phyloP scores from a whole-genome alignment of 2,329 filamentous ascomycete species.

The Alternaria atra region DNA sequence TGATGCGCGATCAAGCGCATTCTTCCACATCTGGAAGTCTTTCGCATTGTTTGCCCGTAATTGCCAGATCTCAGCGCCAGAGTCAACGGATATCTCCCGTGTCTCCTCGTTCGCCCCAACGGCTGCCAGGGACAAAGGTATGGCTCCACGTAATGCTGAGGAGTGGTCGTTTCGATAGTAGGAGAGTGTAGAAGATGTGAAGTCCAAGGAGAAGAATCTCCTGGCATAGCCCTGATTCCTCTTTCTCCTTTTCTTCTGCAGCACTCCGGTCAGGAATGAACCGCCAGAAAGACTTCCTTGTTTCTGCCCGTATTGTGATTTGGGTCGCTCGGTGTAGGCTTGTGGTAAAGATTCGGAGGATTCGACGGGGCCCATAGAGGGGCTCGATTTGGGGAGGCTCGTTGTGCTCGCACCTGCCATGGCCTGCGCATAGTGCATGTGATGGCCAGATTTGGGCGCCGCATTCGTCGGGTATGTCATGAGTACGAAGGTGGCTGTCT shows the following conservation, averaged over 20 bases:
- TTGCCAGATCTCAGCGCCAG: conserved; percentile 97
- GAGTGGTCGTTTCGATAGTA: conserved; percentile 97
- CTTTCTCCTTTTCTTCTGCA: conserved; percentile 92
- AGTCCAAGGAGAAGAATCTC: conserved; percentile 95
- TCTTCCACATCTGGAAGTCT: conserved; percentile 89
- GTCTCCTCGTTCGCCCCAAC: conserved; percentile 88
- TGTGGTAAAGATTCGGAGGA: conserved; percentile 61
- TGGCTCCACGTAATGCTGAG: conserved; percentile 88
- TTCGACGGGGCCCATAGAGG: conserved; percentile 53
- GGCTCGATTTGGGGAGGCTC: conserved; percentile 53
- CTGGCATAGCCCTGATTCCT: conserved; percentile 92
- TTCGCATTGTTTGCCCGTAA: conserved; percentile 81
- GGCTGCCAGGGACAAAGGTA: conserved; percentile 89
- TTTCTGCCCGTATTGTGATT: conserved; percentile 45
- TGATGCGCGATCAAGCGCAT: conserved; percentile 83
- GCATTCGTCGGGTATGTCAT: conserved; percentile 89
- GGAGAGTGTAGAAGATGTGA: conserved; percentile 89
- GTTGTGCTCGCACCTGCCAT: conserved; percentile 59
- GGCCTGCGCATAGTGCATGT: conserved; percentile 68
- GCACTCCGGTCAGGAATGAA: conserved; percentile 80
- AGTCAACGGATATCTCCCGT: conserved; percentile 94
- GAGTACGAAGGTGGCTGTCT: conserved; percentile 93
- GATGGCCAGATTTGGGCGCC: conserved; percentile 76
- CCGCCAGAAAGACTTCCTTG: conserved; percentile 30
- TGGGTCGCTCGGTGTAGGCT: conserved; percentile 51